Percentiles rank a stretch among this genome's conserved stretches.
Evolutionary conservation across 2,329 filamentous ascomycete species (phyloP).

Genomic region (Fusarium sp.): DNA sequence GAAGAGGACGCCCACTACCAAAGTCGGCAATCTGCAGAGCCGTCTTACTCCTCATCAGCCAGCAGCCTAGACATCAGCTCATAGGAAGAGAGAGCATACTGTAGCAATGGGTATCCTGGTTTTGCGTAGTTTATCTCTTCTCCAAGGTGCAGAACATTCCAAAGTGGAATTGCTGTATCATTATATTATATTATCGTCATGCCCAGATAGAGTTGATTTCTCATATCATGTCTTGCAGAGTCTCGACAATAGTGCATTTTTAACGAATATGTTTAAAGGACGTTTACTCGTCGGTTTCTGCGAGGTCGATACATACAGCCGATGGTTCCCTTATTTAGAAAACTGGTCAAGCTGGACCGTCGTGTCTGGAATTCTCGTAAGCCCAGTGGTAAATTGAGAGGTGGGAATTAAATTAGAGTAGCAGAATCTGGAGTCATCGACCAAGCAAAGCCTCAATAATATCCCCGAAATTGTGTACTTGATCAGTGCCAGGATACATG

Average conservation of each 20-base stretch:
- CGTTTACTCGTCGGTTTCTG: neutral
- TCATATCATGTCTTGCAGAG: neutral
- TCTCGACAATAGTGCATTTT: neutral
- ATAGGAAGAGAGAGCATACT: neutral
- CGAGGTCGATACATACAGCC: neutral
- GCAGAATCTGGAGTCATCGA: neutral
- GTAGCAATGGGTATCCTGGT: neutral
- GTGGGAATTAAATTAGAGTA: neutral
- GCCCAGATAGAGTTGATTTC: neutral
- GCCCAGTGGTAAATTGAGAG: neutral
- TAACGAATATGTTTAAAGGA: neutral
- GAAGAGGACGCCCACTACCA: neutral
- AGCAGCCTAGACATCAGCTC: constrained; percentile 12
- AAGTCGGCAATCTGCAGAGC: neutral
- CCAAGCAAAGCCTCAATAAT: neutral
- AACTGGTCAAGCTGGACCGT: neutral
- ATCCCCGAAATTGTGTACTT: neutral
- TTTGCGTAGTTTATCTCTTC: neutral
- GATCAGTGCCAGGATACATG: too few relatives aligned
- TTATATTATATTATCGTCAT: neutral
- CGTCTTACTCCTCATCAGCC: constrained; percentile 9
- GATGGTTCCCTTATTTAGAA: neutral
- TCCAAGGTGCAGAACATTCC: neutral
- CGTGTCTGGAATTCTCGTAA: neutral
- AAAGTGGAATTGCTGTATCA: neutral